Evolutionary conservation across 1,284 basidiomycete species (phyloP).

Genomic region (Cerioporus squamosus): DNA sequence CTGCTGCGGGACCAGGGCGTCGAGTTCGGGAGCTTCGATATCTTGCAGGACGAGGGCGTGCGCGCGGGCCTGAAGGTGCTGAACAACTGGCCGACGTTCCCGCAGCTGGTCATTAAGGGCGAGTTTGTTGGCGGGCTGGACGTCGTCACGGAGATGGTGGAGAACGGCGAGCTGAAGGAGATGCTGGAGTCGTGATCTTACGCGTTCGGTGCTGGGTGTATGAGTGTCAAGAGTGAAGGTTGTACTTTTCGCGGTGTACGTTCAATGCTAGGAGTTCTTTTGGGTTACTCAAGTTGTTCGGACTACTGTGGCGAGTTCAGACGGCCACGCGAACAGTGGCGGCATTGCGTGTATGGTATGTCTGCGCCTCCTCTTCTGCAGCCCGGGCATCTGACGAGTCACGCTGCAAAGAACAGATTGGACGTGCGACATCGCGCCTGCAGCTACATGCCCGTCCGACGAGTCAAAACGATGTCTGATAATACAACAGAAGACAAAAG

Average conservation of each 20-base stretch:
- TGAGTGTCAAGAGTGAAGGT: background rate
- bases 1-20: slow-evolving; percentile 65
- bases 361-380: too few species aligned
- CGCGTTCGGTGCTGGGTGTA: background rate
- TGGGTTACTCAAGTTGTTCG: too few species aligned
- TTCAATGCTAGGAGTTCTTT: too few species aligned
- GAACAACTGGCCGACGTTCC: slow-evolving; percentile 73
- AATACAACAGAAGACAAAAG: too few species aligned
- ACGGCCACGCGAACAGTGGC: too few species aligned
- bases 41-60: slow-evolving; percentile 72
- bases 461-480: too few species aligned
- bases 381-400: too few species aligned
- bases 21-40: slow-evolving; percentile 76
- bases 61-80: slow-evolving; percentile 66
- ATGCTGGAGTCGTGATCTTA: slow-evolving; percentile 25
- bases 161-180: slow-evolving; percentile 48
- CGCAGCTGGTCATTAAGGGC: slow-evolving; percentile 67
- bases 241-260: background rate
- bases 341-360: too few species aligned
- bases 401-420: too few species aligned
- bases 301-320: too few species aligned
- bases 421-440: too few species aligned
- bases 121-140: slow-evolving; percentile 77
- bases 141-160: slow-evolving; percentile 68
- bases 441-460: too few species aligned